Evolutionary conservation across 192 early-diverging fungal genomes (phyloP).

Genomic region (Coemansia sp.): DNA sequence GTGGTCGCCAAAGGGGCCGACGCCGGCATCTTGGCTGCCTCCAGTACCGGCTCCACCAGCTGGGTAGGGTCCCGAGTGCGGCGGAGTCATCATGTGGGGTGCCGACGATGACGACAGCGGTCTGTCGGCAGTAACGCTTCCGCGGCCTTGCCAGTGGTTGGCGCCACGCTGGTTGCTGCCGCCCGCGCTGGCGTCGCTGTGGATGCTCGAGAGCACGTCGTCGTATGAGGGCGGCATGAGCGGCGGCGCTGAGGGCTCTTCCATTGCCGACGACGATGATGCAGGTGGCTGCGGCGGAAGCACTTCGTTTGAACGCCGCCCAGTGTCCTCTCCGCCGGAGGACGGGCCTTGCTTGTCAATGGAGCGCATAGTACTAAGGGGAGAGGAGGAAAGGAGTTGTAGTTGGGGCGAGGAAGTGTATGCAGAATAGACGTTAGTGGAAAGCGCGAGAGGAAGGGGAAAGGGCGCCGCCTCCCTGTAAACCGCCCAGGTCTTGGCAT

Average conservation of each 20-base stretch:
- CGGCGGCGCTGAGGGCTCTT: constrained; percentile 30
- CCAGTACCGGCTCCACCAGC: neutral
- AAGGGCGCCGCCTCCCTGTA: neutral
- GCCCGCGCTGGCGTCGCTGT: constrained; percentile 3
- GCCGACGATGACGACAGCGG: neutral
- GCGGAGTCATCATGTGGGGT: neutral
- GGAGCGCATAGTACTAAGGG: constrained; percentile 1
- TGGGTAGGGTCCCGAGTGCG: neutral
- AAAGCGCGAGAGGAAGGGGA: neutral
- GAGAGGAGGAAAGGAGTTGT: no score
- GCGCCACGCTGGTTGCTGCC: neutral
- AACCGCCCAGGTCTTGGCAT: neutral
- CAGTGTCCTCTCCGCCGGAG: neutral
- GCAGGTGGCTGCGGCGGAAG: constrained; percentile 2
- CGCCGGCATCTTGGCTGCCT: neutral
- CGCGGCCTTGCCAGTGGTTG: neutral
- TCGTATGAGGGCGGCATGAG: constrained; percentile 48
- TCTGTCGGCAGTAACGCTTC: neutral
- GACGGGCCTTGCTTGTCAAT: neutral
- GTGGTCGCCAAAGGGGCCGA: constrained; percentile 19
- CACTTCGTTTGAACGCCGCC: neutral
- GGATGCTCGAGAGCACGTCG: constrained; percentile 27
- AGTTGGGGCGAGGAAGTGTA: neutral
- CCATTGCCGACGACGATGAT: neutral
- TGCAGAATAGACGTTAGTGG: neutral